Percentiles rank a stretch among this genome's conserved stretches.
These are phyloP conservation scores for Murraya paniculata DNA, from an alignment of 345 rosid genomes.

Conservation along the genomic window DNA sequence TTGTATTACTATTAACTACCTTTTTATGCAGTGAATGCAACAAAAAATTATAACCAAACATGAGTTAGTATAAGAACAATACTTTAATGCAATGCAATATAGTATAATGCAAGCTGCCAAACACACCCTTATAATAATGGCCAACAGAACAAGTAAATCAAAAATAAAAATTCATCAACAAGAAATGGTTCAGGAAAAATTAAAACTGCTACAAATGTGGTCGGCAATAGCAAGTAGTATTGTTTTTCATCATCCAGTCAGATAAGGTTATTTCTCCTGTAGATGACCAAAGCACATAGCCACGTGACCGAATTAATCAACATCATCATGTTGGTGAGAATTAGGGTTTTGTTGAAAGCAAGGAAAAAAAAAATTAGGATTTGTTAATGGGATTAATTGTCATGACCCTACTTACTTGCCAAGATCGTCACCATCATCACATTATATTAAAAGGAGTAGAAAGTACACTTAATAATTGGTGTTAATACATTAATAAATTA, in stretches of 20 bases:
- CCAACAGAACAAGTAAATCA: too few species aligned
- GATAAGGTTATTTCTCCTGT: not conserved
- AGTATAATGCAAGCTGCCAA: too few species aligned
- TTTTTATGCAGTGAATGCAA: too few species aligned
- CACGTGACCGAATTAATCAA: not conserved
- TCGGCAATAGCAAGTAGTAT: not conserved
- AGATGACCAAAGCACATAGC: not conserved
- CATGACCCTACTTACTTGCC: conserved; percentile 6
- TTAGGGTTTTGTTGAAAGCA: not conserved
- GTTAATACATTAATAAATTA: not conserved
- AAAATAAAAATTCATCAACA: too few species aligned
- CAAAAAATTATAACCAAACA: too few species aligned
- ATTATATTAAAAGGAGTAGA: not conserved
- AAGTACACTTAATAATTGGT: not conserved
- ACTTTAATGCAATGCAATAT: too few species aligned
- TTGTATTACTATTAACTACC: too few species aligned
- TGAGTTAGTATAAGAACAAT: too few species aligned
- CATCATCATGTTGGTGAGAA: conserved; percentile 9
- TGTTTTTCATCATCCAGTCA: not conserved
- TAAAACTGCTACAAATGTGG: not conserved
- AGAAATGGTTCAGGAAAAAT: not conserved
- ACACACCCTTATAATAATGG: too few species aligned
- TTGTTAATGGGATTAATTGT: conserved; percentile 2
- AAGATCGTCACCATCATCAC: not conserved
- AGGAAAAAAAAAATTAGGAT: not conserved